Evolutionary conservation across 768 basidiomycete species (phyloP).

Genomic region (Collybia nuda): DNA sequence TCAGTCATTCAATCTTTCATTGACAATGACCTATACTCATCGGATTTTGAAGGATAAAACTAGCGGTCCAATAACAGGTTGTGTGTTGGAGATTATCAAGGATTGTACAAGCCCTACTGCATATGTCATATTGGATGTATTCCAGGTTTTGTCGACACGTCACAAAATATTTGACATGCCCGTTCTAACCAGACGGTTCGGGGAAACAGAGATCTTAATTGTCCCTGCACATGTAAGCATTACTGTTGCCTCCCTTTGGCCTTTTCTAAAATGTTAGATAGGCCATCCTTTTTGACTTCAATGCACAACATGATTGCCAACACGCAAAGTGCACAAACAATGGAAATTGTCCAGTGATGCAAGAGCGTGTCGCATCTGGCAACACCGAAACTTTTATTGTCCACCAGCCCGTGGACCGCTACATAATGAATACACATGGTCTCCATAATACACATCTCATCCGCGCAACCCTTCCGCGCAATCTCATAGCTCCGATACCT

Average conservation of each 20-base stretch:
- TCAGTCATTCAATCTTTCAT: background rate
- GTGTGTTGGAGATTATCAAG: slow-evolving; percentile 18
- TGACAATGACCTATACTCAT: background rate
- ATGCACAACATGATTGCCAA: slow-evolving; percentile 22
- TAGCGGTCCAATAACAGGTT: slow-evolving; percentile 11
- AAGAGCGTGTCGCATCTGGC: slow-evolving; percentile 10
- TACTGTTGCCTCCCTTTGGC: background rate
- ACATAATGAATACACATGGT: slow-evolving; percentile 27
- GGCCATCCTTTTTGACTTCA: slow-evolving; percentile 16
- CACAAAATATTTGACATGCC: slow-evolving; percentile 22
- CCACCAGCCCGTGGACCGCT: slow-evolving; percentile 12
- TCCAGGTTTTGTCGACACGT: slow-evolving; percentile 11
- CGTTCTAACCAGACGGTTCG: slow-evolving; percentile 11
- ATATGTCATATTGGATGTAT: slow-evolving; percentile 15
- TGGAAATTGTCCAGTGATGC: slow-evolving; percentile 9
- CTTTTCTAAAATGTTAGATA: slow-evolving; percentile 1
- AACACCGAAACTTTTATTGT: slow-evolving; percentile 4
- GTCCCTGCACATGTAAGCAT: slow-evolving; percentile 14
- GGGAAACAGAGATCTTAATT: slow-evolving; percentile 5
- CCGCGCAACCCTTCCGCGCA: slow-evolving; percentile 18
- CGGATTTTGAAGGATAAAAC: background rate
- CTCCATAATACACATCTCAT: slow-evolving; percentile 29
- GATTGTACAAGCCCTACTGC: background rate
- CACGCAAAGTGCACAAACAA: slow-evolving; percentile 12
- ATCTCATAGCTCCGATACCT: slow-evolving; percentile 15